Conservation (phyloP, 2,329 filamentous ascomycete species). For the Aspergillus felis region DNA sequence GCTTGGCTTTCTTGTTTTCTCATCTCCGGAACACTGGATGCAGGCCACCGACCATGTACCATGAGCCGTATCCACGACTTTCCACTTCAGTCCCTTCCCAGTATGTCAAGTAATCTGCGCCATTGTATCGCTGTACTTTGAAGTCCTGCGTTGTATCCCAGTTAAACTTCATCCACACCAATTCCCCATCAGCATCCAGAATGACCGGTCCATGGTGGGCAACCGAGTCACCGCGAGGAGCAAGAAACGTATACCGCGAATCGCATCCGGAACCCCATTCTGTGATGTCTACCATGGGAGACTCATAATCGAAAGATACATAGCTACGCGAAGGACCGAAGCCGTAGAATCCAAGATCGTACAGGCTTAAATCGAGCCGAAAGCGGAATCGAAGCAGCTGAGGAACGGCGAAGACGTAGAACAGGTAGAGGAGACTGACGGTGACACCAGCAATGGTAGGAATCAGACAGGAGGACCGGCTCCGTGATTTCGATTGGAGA, state of each 20-base stretch:
- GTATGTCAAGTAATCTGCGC: constrained; percentile 22
- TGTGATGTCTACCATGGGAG: constrained; percentile 23
- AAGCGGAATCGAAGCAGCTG: constrained; percentile 16
- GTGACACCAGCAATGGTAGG: constrained; percentile 3
- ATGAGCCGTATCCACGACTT: constrained; percentile 19
- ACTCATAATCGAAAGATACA: constrained; percentile 26
- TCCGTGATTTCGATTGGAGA: not conserved
- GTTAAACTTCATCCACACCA: constrained; percentile 25
- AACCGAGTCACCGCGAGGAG: constrained; percentile 30
- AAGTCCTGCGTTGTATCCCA: constrained; percentile 25
- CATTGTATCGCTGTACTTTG: constrained; percentile 21
- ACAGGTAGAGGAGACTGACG: constrained; percentile 15
- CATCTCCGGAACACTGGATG: not conserved
- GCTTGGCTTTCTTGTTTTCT: not conserved
- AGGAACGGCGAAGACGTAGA: constrained; percentile 15
- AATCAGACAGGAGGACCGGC: constrained; percentile 5
- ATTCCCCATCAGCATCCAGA: constrained; percentile 22
- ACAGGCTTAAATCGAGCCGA: constrained; percentile 18
- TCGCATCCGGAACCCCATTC: constrained; percentile 25
- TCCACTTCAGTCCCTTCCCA: constrained; percentile 23
- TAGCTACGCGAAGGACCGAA: constrained; percentile 27
- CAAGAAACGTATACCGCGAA: constrained; percentile 26
- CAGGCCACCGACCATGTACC: constrained; percentile 20
- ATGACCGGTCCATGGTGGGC: constrained; percentile 24
- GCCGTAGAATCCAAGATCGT: constrained; percentile 29